Percentiles rank a stretch among this genome's conserved stretches.
Conservation (phyloP, 2,329 filamentous ascomycete genomes). For the Aschersonia sp. region DNA sequence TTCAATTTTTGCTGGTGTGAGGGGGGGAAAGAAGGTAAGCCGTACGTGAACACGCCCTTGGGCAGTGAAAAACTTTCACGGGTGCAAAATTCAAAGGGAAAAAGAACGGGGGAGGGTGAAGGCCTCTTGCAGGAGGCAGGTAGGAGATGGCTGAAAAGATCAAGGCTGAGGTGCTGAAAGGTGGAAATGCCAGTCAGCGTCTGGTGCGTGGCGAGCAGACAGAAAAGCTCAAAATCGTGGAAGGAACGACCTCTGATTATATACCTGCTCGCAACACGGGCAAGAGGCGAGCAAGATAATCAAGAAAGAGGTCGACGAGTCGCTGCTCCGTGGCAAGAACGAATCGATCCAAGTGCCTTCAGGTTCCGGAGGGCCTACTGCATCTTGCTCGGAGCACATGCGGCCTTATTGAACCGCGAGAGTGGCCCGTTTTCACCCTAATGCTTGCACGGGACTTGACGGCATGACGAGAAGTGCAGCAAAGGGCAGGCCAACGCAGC, state of each 20-base stretch:
- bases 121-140: not conserved
- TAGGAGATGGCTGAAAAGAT: not conserved
- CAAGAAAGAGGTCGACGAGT: not conserved
- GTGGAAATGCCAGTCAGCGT: not conserved
- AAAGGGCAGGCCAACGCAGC: not conserved
- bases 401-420: not conserved
- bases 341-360: not conserved
- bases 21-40: not conserved
- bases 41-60: not conserved
- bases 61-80: not conserved
- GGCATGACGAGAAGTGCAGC: conserved; percentile 1
- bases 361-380: not conserved
- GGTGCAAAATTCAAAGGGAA: not conserved
- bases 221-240: not conserved
- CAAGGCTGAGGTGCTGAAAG: not conserved
- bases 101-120: not conserved
- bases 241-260: not conserved
- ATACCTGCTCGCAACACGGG: not conserved
- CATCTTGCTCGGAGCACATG: conserved; percentile 1
- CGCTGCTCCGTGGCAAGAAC: not conserved
- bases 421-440: not conserved
- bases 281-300: not conserved
- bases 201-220: not conserved
- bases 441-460: conserved; percentile 5
- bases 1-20: not conserved